A percentile compares a stretch with the other conserved stretches of the same genome.
Conservation (phyloP, 371 early-diverging fungal genomes). For the Mucor plumbeus region DNA sequence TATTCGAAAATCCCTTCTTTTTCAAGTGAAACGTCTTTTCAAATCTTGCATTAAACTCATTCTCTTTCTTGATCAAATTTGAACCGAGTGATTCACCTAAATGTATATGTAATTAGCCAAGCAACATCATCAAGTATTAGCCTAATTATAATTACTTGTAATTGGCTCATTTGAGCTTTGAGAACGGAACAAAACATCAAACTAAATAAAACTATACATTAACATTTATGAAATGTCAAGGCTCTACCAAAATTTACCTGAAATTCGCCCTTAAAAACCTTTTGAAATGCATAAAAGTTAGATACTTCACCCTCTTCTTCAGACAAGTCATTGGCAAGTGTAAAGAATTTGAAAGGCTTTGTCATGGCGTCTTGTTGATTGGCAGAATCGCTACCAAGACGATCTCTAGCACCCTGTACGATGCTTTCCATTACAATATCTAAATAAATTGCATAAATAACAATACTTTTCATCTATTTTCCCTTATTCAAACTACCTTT, state of each 20-base stretch:
- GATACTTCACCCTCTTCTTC: slow-evolving; percentile 50
- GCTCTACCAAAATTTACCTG: slow-evolving; percentile 47
- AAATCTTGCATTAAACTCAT: slow-evolving; percentile 76
- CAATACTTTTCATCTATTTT: too few relatives aligned
- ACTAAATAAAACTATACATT: slow-evolving; percentile 32
- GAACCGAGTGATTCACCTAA: slow-evolving; percentile 31
- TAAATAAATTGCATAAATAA: neutral
- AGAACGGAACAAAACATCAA: slow-evolving; percentile 66
- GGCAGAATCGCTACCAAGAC: slow-evolving; percentile 7
- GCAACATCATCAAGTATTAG: too few relatives aligned
- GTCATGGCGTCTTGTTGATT: slow-evolving; percentile 32
- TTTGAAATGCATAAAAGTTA: slow-evolving; percentile 63
- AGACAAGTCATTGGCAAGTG: slow-evolving; percentile 37
- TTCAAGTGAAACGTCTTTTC: slow-evolving; percentile 73
- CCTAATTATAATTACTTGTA: slow-evolving; percentile 25
- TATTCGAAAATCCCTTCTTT: slow-evolving; percentile 64
- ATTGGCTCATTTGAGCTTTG: slow-evolving; percentile 36
- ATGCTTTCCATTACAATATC: slow-evolving; percentile 38
- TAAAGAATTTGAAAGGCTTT: slow-evolving; percentile 41
- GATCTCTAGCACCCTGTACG: slow-evolving; percentile 27
- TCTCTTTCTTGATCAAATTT: slow-evolving; percentile 30
- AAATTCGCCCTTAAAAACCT: slow-evolving; percentile 60
- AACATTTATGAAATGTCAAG: neutral
- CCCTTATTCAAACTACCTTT: slow-evolving; percentile 36
- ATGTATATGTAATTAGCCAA: too few relatives aligned